These are phyloP conservation scores for Lodderomyces orthopsilosis DNA, from an alignment of 1,139 yeast genomes.

Conservation along the genomic window DNA sequence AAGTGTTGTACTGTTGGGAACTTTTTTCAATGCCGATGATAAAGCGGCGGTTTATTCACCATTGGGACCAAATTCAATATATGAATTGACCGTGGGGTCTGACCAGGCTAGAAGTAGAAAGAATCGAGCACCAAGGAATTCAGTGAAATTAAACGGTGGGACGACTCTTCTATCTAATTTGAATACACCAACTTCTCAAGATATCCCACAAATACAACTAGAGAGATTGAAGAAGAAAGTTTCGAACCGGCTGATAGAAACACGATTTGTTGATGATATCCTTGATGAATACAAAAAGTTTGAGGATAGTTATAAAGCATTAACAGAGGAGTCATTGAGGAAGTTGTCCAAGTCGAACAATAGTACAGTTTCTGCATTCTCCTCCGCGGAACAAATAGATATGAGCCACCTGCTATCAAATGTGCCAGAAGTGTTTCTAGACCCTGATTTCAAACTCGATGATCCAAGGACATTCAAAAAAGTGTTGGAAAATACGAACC, in stretches of 20 bases:
- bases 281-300: constrained; percentile 56
- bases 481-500: constrained; percentile 58
- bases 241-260: constrained; percentile 45
- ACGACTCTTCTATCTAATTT: constrained; percentile 42
- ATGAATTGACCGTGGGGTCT: constrained; percentile 63
- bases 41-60: constrained; percentile 46
- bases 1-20: constrained; percentile 32
- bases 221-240: constrained; percentile 55
- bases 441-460: constrained; percentile 71
- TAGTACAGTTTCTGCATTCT: constrained; percentile 15
- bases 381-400: constrained; percentile 14
- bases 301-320: constrained; percentile 46
- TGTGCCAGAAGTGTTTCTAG: constrained; percentile 71
- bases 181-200: constrained; percentile 70
- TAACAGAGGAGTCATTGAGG: constrained; percentile 50
- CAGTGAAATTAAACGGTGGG: constrained; percentile 44
- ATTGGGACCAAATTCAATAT: constrained; percentile 76
- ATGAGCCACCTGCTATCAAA: constrained; percentile 18
- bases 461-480: constrained; percentile 81
- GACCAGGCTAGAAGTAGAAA: constrained; percentile 43
- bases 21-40: constrained; percentile 26
- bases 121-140: constrained; percentile 29
- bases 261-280: constrained; percentile 38
- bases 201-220: constrained; percentile 80
- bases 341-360: constrained; percentile 25